phyloP scores from a whole-genome alignment of 2,329 filamentous ascomycete species.

The Lecanicillium sp. region DNA sequence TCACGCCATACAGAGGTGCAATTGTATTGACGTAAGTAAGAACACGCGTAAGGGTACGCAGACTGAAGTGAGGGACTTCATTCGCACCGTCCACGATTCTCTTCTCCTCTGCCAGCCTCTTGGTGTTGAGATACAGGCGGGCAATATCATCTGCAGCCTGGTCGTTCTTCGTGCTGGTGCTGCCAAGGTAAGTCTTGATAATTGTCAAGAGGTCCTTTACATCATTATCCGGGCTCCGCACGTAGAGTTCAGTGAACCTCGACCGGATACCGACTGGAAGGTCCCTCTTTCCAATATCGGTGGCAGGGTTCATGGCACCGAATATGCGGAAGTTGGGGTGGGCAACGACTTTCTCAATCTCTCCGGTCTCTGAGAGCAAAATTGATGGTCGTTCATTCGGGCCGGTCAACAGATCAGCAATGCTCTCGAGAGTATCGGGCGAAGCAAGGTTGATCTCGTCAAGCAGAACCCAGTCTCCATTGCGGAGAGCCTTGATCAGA shows the following conservation, averaged over 20 bases:
- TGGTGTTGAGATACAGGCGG: slow-evolving; percentile 80
- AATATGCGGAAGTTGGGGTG: slow-evolving; percentile 95
- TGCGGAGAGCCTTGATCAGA: slow-evolving; percentile 89
- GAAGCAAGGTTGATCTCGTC: slow-evolving; percentile 97
- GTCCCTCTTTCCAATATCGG: slow-evolving; percentile 93
- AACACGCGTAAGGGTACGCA: slow-evolving; percentile 85
- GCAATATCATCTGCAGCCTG: slow-evolving; percentile 75
- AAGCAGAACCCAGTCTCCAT: slow-evolving; percentile 93
- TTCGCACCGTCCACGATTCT: slow-evolving; percentile 89
- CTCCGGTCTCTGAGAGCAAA: slow-evolving; percentile 85
- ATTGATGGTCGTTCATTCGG: slow-evolving; percentile 69
- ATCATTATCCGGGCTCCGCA: slow-evolving; percentile 81
- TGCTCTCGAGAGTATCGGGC: slow-evolving; percentile 87
- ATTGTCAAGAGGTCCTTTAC: slow-evolving; percentile 80
- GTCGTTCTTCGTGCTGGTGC: slow-evolving; percentile 61
- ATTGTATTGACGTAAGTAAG: slow-evolving; percentile 84
- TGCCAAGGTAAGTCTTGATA: slow-evolving; percentile 79
- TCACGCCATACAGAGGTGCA: slow-evolving; percentile 72
- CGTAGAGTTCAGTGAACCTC: slow-evolving; percentile 92
- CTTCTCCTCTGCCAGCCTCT: slow-evolving; percentile 72
- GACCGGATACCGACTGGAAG: slow-evolving; percentile 82
- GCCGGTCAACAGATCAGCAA: slow-evolving; percentile 79
- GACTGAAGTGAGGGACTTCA: slow-evolving; percentile 93
- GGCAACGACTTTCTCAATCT: slow-evolving; percentile 80
- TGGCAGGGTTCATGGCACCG: slow-evolving; percentile 98